Evolutionary conservation across 1,284 basidiomycete species (phyloP).

Genomic region (Heterobasidion occidentale): DNA sequence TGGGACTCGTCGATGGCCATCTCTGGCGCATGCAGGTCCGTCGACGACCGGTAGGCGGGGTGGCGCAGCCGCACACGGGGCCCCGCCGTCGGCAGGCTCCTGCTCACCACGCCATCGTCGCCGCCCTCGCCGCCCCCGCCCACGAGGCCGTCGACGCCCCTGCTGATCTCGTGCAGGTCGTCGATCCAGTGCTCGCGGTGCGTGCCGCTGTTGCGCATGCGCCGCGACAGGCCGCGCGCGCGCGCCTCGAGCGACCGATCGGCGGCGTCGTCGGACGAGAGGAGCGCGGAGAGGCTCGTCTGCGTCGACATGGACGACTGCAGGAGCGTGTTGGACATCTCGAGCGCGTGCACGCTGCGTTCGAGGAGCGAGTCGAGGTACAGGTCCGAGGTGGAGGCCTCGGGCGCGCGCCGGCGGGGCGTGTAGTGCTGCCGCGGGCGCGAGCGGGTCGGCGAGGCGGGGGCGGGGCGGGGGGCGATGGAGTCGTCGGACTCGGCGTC

Average conservation of each 20-base stretch:
- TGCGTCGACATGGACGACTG: conserved; percentile 67
- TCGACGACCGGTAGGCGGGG: conserved; percentile 5
- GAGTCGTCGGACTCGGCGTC: conserved; percentile 52
- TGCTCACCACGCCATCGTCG: conserved; percentile 6
- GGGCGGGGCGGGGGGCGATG: conserved; percentile 4
- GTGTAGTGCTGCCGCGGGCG: conserved; percentile 3
- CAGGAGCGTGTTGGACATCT: conserved; percentile 72
- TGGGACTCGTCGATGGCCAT: conserved; percentile 19
- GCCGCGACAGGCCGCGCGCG: conserved; percentile 39
- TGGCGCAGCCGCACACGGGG: conserved; percentile 11
- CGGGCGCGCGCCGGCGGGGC: conserved; percentile 13
- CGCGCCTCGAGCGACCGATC: conserved; percentile 36
- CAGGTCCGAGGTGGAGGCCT: conserved; percentile 23
- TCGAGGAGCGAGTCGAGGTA: conserved; percentile 70
- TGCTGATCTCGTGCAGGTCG: conserved; percentile 49
- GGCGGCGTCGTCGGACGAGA: conserved; percentile 27
- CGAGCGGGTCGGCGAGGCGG: conserved; percentile 9
- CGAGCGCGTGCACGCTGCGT: conserved; percentile 73
- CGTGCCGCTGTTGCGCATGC: conserved; percentile 35
- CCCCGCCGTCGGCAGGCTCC: conserved; percentile 7
- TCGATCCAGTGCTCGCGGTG: conserved; percentile 52
- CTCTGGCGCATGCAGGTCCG: neutral
- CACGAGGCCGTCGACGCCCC: conserved; percentile 52
- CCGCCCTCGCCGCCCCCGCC: conserved; percentile 15
- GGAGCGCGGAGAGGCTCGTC: conserved; percentile 43